phyloP scores from a whole-genome alignment of 805 yeast genomes.

The Pichia exigua region DNA sequence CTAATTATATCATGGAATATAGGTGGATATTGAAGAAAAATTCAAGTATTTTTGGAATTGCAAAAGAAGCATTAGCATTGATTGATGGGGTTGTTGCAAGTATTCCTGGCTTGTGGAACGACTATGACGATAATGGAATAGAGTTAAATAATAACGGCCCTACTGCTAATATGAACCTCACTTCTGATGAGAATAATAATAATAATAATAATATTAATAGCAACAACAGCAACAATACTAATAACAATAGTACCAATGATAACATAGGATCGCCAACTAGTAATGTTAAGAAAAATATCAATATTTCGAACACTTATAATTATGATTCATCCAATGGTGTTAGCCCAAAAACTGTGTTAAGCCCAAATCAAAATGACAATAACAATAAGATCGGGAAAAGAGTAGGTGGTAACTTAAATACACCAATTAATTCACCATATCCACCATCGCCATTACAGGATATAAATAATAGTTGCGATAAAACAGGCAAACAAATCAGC shows the following conservation, averaged over 20 bases:
- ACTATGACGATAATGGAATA: constrained; percentile 11
- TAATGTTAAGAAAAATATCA: background rate
- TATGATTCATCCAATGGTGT: constrained; percentile 5
- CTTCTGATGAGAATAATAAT: background rate
- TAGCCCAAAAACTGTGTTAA: constrained; percentile 1
- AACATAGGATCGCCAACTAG: background rate
- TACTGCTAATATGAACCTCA: background rate
- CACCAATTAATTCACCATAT: background rate
- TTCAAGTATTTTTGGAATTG: constrained; percentile 70
- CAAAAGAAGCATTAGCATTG: constrained; percentile 62
- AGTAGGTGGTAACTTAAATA: background rate
- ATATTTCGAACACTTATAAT: background rate
- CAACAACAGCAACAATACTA: too few species aligned
- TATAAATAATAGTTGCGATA: background rate
- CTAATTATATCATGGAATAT: constrained; percentile 65
- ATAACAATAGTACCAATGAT: background rate
- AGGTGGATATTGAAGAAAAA: constrained; percentile 69
- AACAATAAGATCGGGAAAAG: background rate
- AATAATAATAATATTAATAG: background rate
- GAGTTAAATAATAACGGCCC: background rate
- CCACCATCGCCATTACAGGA: constrained; percentile 1
- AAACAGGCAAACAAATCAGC: background rate
- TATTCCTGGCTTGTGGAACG: constrained; percentile 57
- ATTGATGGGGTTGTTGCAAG: constrained; percentile 67
- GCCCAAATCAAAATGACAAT: background rate